Base-by-base conservation (phyloP, 2,329 filamentous ascomycete species). In the Nigrograna mackinnonii region DNA sequence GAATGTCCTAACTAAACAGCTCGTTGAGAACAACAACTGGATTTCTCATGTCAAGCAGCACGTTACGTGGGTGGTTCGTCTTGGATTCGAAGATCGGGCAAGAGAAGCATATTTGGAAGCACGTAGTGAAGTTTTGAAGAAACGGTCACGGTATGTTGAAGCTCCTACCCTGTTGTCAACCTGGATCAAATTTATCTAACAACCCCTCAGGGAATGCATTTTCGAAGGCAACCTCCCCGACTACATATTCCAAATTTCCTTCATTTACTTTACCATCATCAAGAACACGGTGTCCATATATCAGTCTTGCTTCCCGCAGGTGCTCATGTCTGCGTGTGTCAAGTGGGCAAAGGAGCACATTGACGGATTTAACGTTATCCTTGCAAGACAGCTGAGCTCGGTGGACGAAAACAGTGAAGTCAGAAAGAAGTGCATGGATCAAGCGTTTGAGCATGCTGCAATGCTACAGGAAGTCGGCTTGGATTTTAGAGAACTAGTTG, bases 271-370 rank as follows among this genome's bases (percentile, higher is more conserved):
- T 71, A 91, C 85, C 40, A 80, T 96, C 52, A 92, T 99, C 64
- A 85, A 89, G 56, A 96, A 97, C 70, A 97, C 94, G 0, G 87
- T 97, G 46, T 81, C 82, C 60, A 91, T 89, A 60, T 96, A 94
- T 69, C 90, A 95, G 62, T 75, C 77, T 39, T 71, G 68, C 48
- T 97, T 97, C 64, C 86, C 91, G 9, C 80, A 89, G 19, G 78
- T 84, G 12, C 89, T 94, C 75, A 95, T 94, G 80, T 95, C 90
- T 59, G 91, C 91, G 0, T 95, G 91, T 57, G 92, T 99, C 58
- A 95, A 92, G 64, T 99, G 94, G 94, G 91, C 91, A n/a, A 97
- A 96, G 69, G 87, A 94, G 57, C 85, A 95, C 64, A 84, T 97
- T 2, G 91, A 96, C 57, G 84, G 84, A 2, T 97, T 97, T 75